Evolutionary conservation across 208 protist genomes (phyloP).

Genomic region (Leishmania turanica): DNA sequence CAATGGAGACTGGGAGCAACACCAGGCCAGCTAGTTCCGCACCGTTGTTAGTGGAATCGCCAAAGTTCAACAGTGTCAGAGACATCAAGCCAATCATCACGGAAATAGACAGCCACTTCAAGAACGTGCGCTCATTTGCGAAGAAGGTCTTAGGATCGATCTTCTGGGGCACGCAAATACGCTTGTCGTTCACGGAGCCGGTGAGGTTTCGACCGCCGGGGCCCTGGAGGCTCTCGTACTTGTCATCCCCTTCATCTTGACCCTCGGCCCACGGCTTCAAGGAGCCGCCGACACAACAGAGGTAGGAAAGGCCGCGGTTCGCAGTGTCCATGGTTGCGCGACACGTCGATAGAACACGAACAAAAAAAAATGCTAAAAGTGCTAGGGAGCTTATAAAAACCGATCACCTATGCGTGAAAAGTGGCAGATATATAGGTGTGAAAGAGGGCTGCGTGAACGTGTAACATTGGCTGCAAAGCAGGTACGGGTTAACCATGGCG

Average conservation of each 20-base stretch:
- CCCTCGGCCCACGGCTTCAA: constrained; percentile 88
- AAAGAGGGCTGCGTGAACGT: not conserved
- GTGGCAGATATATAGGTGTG: constrained; percentile 7
- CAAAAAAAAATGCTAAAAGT: not conserved
- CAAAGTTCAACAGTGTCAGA: constrained; percentile 85
- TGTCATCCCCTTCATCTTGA: constrained; percentile 86
- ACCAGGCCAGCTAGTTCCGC: constrained; percentile 83
- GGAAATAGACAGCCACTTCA: constrained; percentile 93
- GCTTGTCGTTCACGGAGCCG: constrained; percentile 85
- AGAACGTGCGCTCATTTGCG: constrained; percentile 93
- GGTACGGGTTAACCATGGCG: not conserved
- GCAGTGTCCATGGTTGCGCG: constrained; percentile 37
- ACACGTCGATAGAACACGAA: not conserved
- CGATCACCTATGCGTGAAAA: constrained; percentile 4
- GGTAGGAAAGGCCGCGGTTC: constrained; percentile 61
- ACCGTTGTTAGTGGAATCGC: constrained; percentile 76
- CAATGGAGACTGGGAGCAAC: constrained; percentile 80
- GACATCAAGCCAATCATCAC: constrained; percentile 91
- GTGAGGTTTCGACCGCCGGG: constrained; percentile 74
- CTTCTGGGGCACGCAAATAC: constrained; percentile 91
- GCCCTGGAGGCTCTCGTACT: constrained; percentile 77
- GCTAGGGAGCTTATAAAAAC: not conserved
- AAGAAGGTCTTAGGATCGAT: constrained; percentile 94
- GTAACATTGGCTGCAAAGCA: not conserved
- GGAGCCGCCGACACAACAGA: constrained; percentile 69